Conservation (phyloP, 768 basidiomycete genomes). For the Coprinopsis cinerea region DNA sequence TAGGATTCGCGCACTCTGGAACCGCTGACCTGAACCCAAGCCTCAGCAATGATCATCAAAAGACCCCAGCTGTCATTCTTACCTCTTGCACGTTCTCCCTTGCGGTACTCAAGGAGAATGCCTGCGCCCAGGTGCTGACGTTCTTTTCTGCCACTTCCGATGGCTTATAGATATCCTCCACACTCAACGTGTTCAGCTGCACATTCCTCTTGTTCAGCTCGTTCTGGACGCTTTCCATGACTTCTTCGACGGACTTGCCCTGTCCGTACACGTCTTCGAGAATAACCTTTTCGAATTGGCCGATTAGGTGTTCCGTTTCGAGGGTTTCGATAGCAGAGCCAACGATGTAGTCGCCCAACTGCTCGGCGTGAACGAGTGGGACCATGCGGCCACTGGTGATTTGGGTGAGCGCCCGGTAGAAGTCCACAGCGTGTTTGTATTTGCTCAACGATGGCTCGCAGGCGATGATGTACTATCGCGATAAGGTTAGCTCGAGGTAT, state of each 20-base stretch:
- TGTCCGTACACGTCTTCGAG: conserved; percentile 23
- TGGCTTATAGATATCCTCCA: conserved; percentile 20
- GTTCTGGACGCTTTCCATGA: conserved; percentile 18
- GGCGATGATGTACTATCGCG: conserved; percentile 45
- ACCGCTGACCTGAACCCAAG: too few relatives aligned
- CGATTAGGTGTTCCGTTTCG: conserved; percentile 23
- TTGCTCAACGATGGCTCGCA: conserved; percentile 40
- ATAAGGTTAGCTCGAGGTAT: background rate
- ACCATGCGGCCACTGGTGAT: conserved; percentile 25
- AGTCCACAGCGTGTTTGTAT: conserved; percentile 22
- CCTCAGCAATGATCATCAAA: too few relatives aligned
- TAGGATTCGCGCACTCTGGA: too few relatives aligned
- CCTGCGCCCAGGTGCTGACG: conserved; percentile 14
- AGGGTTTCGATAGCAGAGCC: conserved; percentile 26
- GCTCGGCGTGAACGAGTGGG: conserved; percentile 23
- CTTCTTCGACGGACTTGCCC: conserved; percentile 17
- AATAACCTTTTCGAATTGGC: conserved; percentile 21
- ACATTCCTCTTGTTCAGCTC: conserved; percentile 16
- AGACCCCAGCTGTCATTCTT: too few relatives aligned
- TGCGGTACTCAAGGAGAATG: conserved; percentile 11
- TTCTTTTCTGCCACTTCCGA: conserved; percentile 15
- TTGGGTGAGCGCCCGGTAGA: conserved; percentile 23
- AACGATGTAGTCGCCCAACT: conserved; percentile 25
- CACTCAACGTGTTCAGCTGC: conserved; percentile 20
- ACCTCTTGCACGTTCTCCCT: conserved; percentile 9